Conservation (phyloP, 2,329 filamentous ascomycete species). For the Rutstroemia sp. region DNA sequence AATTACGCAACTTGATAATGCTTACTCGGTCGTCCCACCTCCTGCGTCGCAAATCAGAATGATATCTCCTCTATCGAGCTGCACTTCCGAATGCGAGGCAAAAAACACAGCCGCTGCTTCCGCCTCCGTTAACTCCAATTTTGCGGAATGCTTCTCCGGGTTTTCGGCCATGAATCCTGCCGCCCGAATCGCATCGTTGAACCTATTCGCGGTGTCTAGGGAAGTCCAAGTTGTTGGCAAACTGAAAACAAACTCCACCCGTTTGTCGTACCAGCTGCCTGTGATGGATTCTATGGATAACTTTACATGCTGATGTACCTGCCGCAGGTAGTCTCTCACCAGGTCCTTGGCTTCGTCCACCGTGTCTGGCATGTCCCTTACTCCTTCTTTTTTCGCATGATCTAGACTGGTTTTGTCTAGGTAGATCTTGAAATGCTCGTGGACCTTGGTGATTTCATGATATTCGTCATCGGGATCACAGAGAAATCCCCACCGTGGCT, state of each 20-base stretch:
- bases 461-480: conserved; percentile 5
- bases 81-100: conserved; percentile 18
- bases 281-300: conserved; percentile 35
- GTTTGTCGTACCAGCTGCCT: conserved; percentile 33
- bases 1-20: too few species aligned
- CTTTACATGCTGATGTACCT: not conserved
- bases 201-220: conserved; percentile 30
- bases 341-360: conserved; percentile 2
- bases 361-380: conserved; percentile 1
- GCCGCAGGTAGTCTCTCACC: not conserved
- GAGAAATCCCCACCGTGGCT: not conserved
- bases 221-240: conserved; percentile 36
- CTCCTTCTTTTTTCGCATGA: not conserved
- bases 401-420: not conserved
- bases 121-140: conserved; percentile 43
- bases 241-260: conserved; percentile 34
- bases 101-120: conserved; percentile 46
- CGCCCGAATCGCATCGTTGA: conserved; percentile 24
- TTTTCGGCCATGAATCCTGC: conserved; percentile 26
- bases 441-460: not conserved
- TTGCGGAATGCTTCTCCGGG: conserved; percentile 30
- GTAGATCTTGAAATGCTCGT: conserved; percentile 7
- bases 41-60: conserved; percentile 44
- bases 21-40: conserved; percentile 35
- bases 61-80: conserved; percentile 28